These are phyloP conservation scores for Voacanga thouarsii DNA, from an alignment of 257 asterid species.

Conservation along the genomic window DNA sequence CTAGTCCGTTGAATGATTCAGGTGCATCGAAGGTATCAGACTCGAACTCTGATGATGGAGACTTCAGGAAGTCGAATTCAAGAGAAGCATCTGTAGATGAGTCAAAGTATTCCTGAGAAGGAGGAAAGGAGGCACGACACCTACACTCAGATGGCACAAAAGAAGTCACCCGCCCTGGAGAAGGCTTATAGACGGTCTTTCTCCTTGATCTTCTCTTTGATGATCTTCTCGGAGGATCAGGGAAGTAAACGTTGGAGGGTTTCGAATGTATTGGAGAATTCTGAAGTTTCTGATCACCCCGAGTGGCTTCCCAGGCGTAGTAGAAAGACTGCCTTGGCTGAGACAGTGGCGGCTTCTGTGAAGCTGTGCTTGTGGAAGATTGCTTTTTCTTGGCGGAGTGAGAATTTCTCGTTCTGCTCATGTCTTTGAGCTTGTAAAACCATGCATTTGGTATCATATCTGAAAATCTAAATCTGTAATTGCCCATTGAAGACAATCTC, in stretches of 20 bases:
- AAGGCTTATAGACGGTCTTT: constrained; percentile 68
- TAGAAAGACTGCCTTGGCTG: constrained; percentile 49
- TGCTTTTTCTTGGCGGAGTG: constrained; percentile 34
- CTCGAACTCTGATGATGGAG: constrained; percentile 39
- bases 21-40: constrained; percentile 22
- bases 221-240: constrained; percentile 53
- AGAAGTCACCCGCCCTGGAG: constrained; percentile 38
- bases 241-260: constrained; percentile 31
- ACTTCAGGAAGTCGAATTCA: constrained; percentile 35
- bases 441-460: constrained; percentile 95
- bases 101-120: constrained; percentile 6
- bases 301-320: constrained; percentile 35
- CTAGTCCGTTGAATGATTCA: constrained; percentile 20
- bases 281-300: constrained; percentile 17
- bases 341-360: constrained; percentile 23
- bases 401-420: constrained; percentile 52
- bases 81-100: constrained; percentile 27
- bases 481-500: constrained; percentile 52
- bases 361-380: constrained; percentile 21
- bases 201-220: constrained; percentile 46
- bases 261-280: constrained; percentile 31
- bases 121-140: not conserved
- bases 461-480: constrained; percentile 70
- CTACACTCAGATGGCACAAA: constrained; percentile 13
- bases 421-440: constrained; percentile 90